Conservation (phyloP, 1,284 basidiomycete species). For the Lentinus polychrous region DNA sequence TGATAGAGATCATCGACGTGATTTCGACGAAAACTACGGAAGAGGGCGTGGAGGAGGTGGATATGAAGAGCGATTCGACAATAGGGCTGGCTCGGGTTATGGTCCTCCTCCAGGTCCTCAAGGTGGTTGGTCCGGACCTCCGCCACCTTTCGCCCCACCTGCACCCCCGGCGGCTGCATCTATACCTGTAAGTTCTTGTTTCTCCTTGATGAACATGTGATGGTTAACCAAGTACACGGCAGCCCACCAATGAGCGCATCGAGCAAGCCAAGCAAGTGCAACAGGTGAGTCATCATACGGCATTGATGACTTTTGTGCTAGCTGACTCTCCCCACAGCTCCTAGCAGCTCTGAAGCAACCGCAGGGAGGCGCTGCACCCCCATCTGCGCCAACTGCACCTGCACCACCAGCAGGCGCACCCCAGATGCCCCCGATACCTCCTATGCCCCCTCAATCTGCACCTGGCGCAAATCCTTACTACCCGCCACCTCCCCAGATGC, state of each 20-base stretch:
- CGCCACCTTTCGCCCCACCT: conserved; percentile 21
- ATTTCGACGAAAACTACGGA: conserved; percentile 38
- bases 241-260: conserved; percentile 59
- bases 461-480: not conserved
- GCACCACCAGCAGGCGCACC: not conserved
- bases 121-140: conserved; percentile 17
- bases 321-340: conserved; percentile 31
- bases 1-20: conserved; percentile 39
- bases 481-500: conserved; percentile 3
- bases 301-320: conserved; percentile 5
- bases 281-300: conserved; percentile 35
- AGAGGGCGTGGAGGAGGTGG: conserved; percentile 20
- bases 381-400: conserved; percentile 5
- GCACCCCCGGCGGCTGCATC: conserved; percentile 17
- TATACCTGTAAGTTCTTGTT: conserved; percentile 18
- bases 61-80: conserved; percentile 30
- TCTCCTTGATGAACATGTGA: not conserved
- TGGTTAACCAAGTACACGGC: not conserved
- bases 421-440: not conserved
- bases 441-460: conserved; percentile 1
- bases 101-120: conserved; percentile 20
- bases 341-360: conserved; percentile 74
- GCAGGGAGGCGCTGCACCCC: conserved; percentile 28
- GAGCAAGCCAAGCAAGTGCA: conserved; percentile 81
- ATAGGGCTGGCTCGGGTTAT: conserved; percentile 26